A percentile compares a stretch with the other conserved stretches of the same genome.
phyloP scores from a whole-genome alignment of 2,329 filamentous ascomycete species.

The Paradendryphiella salina region DNA sequence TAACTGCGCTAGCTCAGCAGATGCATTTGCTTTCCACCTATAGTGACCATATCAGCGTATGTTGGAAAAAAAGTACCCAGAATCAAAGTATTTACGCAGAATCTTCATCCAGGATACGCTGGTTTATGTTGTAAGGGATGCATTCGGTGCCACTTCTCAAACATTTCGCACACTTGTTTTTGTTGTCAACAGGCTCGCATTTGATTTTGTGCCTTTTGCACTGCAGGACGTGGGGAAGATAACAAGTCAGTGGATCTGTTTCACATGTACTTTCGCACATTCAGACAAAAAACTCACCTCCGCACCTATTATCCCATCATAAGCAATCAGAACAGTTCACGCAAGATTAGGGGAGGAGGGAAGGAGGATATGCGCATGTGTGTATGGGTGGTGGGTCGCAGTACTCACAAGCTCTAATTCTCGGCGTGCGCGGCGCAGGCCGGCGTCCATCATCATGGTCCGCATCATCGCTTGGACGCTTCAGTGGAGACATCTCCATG shows the following conservation, averaged over 20 bases:
- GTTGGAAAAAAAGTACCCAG: background rate
- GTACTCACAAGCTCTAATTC: slow-evolving; percentile 35
- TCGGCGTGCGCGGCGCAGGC: slow-evolving; percentile 29
- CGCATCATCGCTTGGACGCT: slow-evolving; percentile 37
- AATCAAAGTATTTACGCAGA: slow-evolving; percentile 26
- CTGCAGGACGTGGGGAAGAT: slow-evolving; percentile 3
- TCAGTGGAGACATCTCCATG: slow-evolving; percentile 66
- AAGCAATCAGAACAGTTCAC: background rate
- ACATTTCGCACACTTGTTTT: slow-evolving; percentile 42
- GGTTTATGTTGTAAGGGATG: slow-evolving; percentile 62
- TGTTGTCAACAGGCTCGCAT: slow-evolving; percentile 39
- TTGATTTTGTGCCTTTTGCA: slow-evolving; percentile 45
- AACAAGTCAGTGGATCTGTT: too few species aligned
- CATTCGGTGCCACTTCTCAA: slow-evolving; percentile 70
- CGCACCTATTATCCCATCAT: slow-evolving; percentile 32
- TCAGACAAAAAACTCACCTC: background rate
- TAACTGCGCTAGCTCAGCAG: slow-evolving; percentile 31
- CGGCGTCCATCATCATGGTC: slow-evolving; percentile 36
- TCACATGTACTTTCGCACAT: too few species aligned
- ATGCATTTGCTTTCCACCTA: slow-evolving; percentile 42
- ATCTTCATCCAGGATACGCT: slow-evolving; percentile 41
- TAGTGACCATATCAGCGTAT: background rate
- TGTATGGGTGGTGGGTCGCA: background rate
- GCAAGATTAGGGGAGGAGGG: background rate
- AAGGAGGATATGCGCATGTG: too few species aligned